phyloP scores from a whole-genome alignment of 164 flowering plant species.

The Berberis vulgaris region DNA sequence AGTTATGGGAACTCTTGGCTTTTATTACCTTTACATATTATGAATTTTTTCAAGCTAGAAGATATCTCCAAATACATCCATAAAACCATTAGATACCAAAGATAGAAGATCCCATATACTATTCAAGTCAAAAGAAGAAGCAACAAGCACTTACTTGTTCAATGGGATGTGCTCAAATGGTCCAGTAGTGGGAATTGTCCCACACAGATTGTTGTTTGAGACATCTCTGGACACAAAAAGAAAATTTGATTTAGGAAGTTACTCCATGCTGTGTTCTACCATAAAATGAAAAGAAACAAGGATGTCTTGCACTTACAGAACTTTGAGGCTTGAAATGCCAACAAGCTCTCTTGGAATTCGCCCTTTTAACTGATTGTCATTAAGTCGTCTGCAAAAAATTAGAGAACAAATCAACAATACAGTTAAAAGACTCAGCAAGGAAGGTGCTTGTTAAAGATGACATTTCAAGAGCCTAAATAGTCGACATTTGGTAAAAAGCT shows the following conservation, averaged over 20 bases:
- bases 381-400: constrained; percentile 4
- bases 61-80: background rate
- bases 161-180: constrained; percentile 82
- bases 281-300: background rate
- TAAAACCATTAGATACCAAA: background rate
- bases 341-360: constrained; percentile 63
- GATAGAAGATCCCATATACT: background rate
- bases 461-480: too few species aligned
- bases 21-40: too few species aligned
- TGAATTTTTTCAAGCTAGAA: too few species aligned
- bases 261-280: background rate
- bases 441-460: too few species aligned
- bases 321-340: constrained; percentile 58
- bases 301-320: constrained; percentile 51
- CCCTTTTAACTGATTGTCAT: constrained; percentile 40
- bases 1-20: too few species aligned
- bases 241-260: background rate
- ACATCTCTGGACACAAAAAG: constrained; percentile 53
- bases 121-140: background rate
- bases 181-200: constrained; percentile 78
- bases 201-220: constrained; percentile 76
- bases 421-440: background rate
- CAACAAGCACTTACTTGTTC: constrained; percentile 46
- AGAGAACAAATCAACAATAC: background rate
- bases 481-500: too few species aligned